phyloP scores from a whole-genome alignment of 2,329 filamentous ascomycete species.

The Albophoma yamanashiensis region DNA sequence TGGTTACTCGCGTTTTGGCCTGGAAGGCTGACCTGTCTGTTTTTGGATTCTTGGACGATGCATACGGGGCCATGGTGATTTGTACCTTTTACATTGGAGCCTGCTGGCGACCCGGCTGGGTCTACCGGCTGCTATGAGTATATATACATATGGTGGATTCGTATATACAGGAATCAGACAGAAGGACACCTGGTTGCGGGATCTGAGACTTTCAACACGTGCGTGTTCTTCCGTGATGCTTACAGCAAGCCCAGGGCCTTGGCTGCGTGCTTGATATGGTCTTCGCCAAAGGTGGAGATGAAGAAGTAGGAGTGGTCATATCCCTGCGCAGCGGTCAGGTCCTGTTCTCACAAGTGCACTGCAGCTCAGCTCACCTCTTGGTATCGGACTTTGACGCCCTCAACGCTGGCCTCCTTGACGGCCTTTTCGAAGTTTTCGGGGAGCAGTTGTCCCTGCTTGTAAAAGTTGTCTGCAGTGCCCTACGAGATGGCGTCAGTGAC shows the following conservation, averaged over 20 bases:
- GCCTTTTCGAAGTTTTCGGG: slow-evolving; percentile 86
- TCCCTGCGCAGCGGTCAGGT: slow-evolving; percentile 33
- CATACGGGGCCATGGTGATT: neutral
- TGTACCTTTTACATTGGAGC: neutral
- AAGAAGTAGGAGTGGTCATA: slow-evolving; percentile 99
- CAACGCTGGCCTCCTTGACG: slow-evolving; percentile 62
- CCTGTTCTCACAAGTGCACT: neutral
- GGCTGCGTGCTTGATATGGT: slow-evolving; percentile 85
- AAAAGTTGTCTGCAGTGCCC: slow-evolving; percentile 94
- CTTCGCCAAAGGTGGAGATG: slow-evolving; percentile 80
- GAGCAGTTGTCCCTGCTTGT: slow-evolving; percentile 84
- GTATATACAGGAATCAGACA: neutral
- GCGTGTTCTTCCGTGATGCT: neutral
- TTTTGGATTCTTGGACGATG: neutral
- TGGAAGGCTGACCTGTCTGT: neutral
- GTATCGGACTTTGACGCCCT: slow-evolving; percentile 68
- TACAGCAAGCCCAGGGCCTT: slow-evolving; percentile 54
- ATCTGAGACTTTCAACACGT: neutral
- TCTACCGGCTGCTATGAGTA: neutral
- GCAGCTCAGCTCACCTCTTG: slow-evolving; percentile 47
- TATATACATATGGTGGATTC: neutral
- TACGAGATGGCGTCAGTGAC: slow-evolving; percentile 16
- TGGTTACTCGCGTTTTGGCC: neutral
- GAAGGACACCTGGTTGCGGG: neutral
- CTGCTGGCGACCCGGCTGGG: neutral